Conservation (phyloP, 2,329 filamentous ascomycete genomes). For the Arachnomyces sp. region DNA sequence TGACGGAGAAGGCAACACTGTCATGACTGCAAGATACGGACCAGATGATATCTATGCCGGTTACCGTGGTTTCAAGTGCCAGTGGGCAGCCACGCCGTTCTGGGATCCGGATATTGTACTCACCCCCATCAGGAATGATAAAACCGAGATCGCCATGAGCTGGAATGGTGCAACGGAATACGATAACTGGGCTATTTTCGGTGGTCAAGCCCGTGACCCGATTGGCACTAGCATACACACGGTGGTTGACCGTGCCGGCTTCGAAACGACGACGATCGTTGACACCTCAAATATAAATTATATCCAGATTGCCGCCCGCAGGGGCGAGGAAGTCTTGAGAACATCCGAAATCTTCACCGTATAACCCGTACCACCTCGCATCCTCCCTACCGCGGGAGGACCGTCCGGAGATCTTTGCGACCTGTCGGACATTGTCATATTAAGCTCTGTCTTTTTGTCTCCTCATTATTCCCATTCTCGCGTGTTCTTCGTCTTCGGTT, state of each 20-base stretch:
- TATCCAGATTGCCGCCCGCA: slow-evolving; percentile 24
- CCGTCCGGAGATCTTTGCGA: too few relatives aligned
- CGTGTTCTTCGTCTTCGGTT: too few relatives aligned
- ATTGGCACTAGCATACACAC: slow-evolving; percentile 15
- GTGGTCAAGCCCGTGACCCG: slow-evolving; percentile 13
- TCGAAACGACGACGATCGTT: slow-evolving; percentile 20
- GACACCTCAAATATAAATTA: slow-evolving; percentile 13
- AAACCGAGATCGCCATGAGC: slow-evolving; percentile 27
- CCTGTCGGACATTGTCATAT: too few relatives aligned
- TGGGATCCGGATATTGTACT: slow-evolving; percentile 20
- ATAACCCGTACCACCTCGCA: background rate
- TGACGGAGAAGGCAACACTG: slow-evolving; percentile 21
- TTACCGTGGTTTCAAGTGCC: slow-evolving; percentile 29
- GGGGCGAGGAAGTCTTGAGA: slow-evolving; percentile 18
- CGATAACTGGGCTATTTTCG: slow-evolving; percentile 28
- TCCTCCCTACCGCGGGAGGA: too few relatives aligned
- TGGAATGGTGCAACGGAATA: slow-evolving; percentile 34
- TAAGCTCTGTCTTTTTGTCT: background rate
- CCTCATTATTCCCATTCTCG: background rate
- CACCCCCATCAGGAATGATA: slow-evolving; percentile 9
- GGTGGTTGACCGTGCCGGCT: slow-evolving; percentile 19
- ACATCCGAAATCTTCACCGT: slow-evolving; percentile 14
- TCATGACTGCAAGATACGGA: slow-evolving; percentile 27
- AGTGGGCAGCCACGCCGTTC: slow-evolving; percentile 27
- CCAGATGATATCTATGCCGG: slow-evolving; percentile 22